Evolutionary conservation across 2,329 filamentous ascomycete species (phyloP).

Genomic region (Aspergillus brasiliensis): DNA sequence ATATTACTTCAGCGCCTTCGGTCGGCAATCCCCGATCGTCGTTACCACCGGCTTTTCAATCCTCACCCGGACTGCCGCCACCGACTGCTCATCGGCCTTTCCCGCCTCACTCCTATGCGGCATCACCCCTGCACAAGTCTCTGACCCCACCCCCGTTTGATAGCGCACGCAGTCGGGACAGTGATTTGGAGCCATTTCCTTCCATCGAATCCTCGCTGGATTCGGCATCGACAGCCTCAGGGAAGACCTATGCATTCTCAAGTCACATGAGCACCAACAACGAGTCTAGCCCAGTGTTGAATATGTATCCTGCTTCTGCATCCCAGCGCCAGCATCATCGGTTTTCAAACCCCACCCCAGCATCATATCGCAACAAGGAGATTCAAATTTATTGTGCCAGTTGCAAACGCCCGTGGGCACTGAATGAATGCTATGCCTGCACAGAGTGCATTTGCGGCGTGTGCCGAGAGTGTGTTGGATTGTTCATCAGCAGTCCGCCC

Average conservation of each 20-base stretch:
- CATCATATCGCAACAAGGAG: slow-evolving; percentile 45
- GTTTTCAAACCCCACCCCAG: slow-evolving; percentile 57
- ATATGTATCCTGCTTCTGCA: slow-evolving; percentile 37
- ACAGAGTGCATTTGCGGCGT: slow-evolving; percentile 95
- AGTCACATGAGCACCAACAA: slow-evolving; percentile 63
- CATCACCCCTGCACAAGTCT: slow-evolving; percentile 86
- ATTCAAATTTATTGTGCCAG: slow-evolving; percentile 92
- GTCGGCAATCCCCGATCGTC: slow-evolving; percentile 58
- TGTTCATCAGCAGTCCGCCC: slow-evolving; percentile 47
- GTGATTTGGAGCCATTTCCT: slow-evolving; percentile 76
- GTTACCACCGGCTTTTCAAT: slow-evolving; percentile 61
- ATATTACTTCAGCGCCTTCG: slow-evolving; percentile 42
- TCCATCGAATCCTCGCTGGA: slow-evolving; percentile 82
- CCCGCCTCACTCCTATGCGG: slow-evolving; percentile 65
- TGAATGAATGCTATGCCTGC: slow-evolving; percentile 88
- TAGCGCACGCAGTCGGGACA: slow-evolving; percentile 50
- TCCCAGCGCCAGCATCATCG: slow-evolving; percentile 43
- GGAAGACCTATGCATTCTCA: slow-evolving; percentile 72
- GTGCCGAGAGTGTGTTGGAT: slow-evolving; percentile 76
- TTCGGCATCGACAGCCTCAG: slow-evolving; percentile 49
- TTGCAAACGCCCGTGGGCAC: slow-evolving; percentile 73
- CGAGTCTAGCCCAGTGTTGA: slow-evolving; percentile 60
- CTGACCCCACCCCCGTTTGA: slow-evolving; percentile 79
- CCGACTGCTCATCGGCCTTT: slow-evolving; percentile 49
- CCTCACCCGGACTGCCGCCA: slow-evolving; percentile 46